Percentiles rank a stretch among this genome's conserved stretches.
These are phyloP conservation scores for Paraglomus occultum DNA, from an alignment of 192 early-diverging fungal genomes.

Conservation along the genomic window DNA sequence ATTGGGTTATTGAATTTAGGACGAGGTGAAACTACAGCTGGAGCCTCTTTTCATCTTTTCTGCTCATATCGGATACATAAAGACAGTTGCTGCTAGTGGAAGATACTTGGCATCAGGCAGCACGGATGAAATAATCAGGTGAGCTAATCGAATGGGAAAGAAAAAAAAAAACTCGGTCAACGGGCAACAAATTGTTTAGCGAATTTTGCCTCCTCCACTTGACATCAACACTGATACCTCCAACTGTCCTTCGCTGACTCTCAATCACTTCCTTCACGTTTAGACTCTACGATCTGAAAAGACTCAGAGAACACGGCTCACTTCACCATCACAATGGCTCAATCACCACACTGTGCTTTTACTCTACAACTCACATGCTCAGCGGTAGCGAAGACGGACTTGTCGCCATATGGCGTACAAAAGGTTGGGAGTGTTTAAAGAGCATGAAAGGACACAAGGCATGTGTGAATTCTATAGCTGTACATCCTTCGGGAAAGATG, in stretches of 20 bases:
- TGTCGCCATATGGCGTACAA: slow-evolving; percentile 86
- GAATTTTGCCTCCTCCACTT: neutral
- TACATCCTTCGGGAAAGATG: slow-evolving; percentile 96
- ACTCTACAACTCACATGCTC: slow-evolving; percentile 80
- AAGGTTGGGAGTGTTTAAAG: slow-evolving; percentile 96
- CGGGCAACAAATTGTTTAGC: too few relatives aligned
- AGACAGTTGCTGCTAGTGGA: slow-evolving; percentile 72
- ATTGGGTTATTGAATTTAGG: neutral
- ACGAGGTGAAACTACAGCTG: slow-evolving; percentile 45
- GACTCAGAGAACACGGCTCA: slow-evolving; percentile 85
- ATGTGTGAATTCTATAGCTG: slow-evolving; percentile 73
- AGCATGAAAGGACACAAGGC: slow-evolving; percentile 79
- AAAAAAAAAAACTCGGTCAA: too few relatives aligned
- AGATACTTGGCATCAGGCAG: slow-evolving; percentile 91
- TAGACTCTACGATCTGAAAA: slow-evolving; percentile 80
- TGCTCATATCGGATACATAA: slow-evolving; percentile 94
- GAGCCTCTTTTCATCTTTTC: slow-evolving; percentile 91
- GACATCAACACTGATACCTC: neutral
- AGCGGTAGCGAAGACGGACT: slow-evolving; percentile 87
- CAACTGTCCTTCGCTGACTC: neutral
- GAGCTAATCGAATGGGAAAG: slow-evolving; percentile 13
- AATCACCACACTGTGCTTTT: slow-evolving; percentile 83
- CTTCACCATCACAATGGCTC: slow-evolving; percentile 91
- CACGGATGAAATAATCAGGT: slow-evolving; percentile 91
- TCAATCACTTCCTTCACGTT: neutral